Conservation (phyloP, 2,329 filamentous ascomycete species). For the Seiridium unicorne region DNA sequence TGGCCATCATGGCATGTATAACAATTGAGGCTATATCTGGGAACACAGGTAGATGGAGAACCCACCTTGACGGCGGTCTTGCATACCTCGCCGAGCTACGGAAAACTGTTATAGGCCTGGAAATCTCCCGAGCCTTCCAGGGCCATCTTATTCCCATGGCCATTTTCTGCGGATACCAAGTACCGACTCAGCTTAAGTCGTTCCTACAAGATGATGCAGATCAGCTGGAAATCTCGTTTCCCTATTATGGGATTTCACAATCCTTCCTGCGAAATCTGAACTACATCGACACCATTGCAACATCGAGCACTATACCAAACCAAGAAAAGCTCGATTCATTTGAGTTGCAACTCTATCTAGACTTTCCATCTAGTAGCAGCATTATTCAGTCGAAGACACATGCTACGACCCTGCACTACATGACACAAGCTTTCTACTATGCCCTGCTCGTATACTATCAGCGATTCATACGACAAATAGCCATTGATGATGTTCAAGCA, state of each 20-base stretch:
- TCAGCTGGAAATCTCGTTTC: conserved; percentile 17
- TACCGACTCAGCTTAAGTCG: conserved; percentile 14
- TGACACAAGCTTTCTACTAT: conserved; percentile 31
- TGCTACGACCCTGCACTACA: conserved; percentile 19
- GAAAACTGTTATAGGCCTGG: conserved; percentile 11
- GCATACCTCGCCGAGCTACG: conserved; percentile 18
- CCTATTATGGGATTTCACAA: conserved; percentile 18
- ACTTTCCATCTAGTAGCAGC: conserved; percentile 17
- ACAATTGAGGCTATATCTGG: conserved; percentile 23
- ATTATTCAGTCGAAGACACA: conserved; percentile 20
- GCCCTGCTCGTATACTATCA: conserved; percentile 32
- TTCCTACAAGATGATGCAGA: conserved; percentile 13
- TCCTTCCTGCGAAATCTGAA: conserved; percentile 15
- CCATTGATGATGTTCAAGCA: conserved; percentile 23
- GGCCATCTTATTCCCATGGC: conserved; percentile 22
- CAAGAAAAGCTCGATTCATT: conserved; percentile 23
- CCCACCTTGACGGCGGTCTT: conserved; percentile 20
- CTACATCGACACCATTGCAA: conserved; percentile 17
- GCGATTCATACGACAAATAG: conserved; percentile 25
- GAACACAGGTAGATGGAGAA: conserved; percentile 18
- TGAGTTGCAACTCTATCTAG: conserved; percentile 28
- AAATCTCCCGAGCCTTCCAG: conserved; percentile 15
- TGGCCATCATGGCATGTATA: conserved; percentile 38
- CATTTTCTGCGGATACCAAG: conserved; percentile 17
- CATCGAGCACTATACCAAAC: conserved; percentile 8